Percentiles rank a stretch among this genome's conserved stretches.
Evolutionary conservation across 2,329 filamentous ascomycete genomes (phyloP).

Genomic region (Teratosphaeria nubilosa): DNA sequence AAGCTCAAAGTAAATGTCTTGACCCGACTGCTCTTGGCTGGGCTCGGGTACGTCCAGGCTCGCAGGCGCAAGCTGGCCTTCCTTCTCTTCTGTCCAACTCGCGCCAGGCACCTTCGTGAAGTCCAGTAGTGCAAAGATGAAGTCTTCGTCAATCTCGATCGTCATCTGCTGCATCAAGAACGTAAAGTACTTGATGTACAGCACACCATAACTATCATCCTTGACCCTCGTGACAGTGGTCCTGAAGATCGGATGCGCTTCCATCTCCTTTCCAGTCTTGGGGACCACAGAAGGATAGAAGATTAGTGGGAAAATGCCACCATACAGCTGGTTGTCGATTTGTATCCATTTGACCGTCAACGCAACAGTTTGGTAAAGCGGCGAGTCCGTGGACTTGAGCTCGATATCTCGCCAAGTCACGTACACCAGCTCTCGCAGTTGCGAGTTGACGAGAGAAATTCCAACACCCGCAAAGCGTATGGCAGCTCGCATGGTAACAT

Average conservation of each 20-base stretch:
- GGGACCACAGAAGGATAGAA: constrained; percentile 96
- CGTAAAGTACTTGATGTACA: constrained; percentile 98
- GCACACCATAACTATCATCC: constrained; percentile 92
- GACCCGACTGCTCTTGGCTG: constrained; percentile 68
- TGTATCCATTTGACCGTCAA: constrained; percentile 97
- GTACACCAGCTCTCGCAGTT: constrained; percentile 86
- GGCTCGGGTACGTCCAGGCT: constrained; percentile 87
- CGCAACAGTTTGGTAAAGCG: constrained; percentile 82
- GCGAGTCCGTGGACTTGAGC: constrained; percentile 85
- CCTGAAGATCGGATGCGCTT: constrained; percentile 89
- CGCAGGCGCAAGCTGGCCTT: constrained; percentile 82
- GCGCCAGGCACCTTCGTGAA: constrained; percentile 89
- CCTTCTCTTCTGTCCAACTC: constrained; percentile 72
- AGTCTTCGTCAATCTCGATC: constrained; percentile 92
- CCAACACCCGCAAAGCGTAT: constrained; percentile 83
- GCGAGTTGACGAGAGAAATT: constrained; percentile 84
- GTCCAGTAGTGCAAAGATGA: constrained; percentile 90
- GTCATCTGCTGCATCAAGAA: constrained; percentile 95
- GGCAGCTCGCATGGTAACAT: constrained; percentile 80
- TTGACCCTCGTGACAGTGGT: constrained; percentile 88
- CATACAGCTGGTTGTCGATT: constrained; percentile 96
- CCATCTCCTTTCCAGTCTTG: constrained; percentile 92
- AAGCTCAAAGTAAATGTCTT: constrained; percentile 96
- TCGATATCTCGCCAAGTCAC: constrained; percentile 86
- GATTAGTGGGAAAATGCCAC: constrained; percentile 94